phyloP scores from a whole-genome alignment of 352 stramenopile genomes.

The Pythium grandisporangium region DNA sequence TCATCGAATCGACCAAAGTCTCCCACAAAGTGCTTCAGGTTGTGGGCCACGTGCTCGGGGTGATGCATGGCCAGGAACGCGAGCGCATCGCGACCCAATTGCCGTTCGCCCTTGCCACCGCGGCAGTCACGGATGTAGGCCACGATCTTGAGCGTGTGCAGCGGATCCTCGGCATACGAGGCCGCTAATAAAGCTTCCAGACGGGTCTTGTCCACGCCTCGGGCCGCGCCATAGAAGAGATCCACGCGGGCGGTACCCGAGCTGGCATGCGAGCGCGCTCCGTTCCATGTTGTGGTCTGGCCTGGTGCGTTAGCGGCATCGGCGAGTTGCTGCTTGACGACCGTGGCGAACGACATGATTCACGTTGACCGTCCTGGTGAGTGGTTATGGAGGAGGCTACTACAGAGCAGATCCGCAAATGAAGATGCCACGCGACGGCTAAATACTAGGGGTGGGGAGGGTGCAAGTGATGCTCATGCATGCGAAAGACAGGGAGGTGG shows the following conservation, averaged over 20 bases:
- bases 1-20: conserved; percentile 48
- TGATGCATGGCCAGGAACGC: conserved; percentile 24
- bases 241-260: conserved; percentile 29
- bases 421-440: too few relatives aligned
- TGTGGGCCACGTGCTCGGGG: conserved; percentile 24
- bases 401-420: too few relatives aligned
- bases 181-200: conserved; percentile 18
- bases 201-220: conserved; percentile 16
- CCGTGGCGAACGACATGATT: conserved; percentile 14
- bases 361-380: too few relatives aligned
- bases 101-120: conserved; percentile 37
- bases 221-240: conserved; percentile 29
- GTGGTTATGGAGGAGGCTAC: too few relatives aligned
- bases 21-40: conserved; percentile 28
- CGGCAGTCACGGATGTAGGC: conserved; percentile 41
- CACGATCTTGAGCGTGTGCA: conserved; percentile 46
- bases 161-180: conserved; percentile 29
- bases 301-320: neutral
- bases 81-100: conserved; percentile 23
- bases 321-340: conserved; percentile 15
- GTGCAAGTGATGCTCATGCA: too few relatives aligned
- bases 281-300: conserved; percentile 27
- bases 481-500: too few relatives aligned
- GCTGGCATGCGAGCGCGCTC: conserved; percentile 22
- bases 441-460: too few relatives aligned